Conservation (phyloP, 2,329 filamentous ascomycete genomes). For the Aurifilum marmelostoma region DNA sequence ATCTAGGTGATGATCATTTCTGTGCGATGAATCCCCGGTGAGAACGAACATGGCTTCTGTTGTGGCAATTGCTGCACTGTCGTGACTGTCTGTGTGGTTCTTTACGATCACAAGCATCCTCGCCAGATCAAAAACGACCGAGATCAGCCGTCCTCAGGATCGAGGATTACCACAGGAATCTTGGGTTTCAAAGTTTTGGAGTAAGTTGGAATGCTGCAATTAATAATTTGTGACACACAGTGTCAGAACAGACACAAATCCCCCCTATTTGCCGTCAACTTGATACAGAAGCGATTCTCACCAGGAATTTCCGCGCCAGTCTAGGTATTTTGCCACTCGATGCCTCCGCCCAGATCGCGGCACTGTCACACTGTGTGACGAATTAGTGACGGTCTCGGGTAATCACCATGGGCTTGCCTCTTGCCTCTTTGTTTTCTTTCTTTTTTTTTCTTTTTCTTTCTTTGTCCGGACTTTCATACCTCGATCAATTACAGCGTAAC, state of each 20-base stretch:
- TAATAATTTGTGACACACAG: conserved; percentile 1
- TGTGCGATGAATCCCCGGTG: neutral
- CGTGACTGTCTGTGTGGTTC: neutral
- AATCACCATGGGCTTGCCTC: neutral
- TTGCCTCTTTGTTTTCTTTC: too few species aligned
- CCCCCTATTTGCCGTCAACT: neutral
- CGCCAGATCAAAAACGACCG: neutral
- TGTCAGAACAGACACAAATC: neutral
- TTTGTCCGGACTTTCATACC: neutral
- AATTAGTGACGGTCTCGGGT: neutral
- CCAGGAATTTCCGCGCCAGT: neutral
- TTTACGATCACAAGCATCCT: neutral
- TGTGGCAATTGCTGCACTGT: neutral
- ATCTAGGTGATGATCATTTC: too few species aligned
- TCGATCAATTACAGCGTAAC: too few species aligned
- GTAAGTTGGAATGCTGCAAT: neutral
- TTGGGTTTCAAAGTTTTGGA: neutral
- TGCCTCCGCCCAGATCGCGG: neutral
- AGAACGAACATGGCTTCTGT: neutral
- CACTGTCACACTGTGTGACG: conserved; percentile 2
- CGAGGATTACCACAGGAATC: neutral
- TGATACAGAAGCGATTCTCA: neutral
- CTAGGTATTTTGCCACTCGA: neutral
- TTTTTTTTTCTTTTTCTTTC: too few species aligned
- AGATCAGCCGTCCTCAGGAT: neutral